Evolutionary conservation across 1,284 basidiomycete species (phyloP), one percentile per base, ranked within the genome.

Genomic region (Filobasidium uniguttulatum): DNA sequence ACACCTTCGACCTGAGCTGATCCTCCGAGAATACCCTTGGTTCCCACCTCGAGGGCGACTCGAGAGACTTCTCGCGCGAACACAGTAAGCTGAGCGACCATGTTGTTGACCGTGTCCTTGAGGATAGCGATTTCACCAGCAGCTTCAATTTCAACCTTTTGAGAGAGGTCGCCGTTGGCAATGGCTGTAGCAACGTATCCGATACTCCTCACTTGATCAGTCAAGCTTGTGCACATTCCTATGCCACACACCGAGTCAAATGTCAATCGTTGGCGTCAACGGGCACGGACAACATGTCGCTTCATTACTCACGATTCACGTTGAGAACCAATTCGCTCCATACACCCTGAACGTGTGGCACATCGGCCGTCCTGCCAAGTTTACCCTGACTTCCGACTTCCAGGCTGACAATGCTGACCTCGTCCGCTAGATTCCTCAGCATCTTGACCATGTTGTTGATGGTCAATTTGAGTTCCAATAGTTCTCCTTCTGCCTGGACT

Each of bases 361-460:
- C 90, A 57, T 85, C 77, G 5, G 89, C 90, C 33, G 48, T 48
- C 29, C 53, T 44, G 15, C 90, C 90, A 56, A 94, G 73, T 69
- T 89, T 89, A 48, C 89, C 90, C 73, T 81, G 77, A 41, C 78
- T 84, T 59, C 89, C 89, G 67, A 94, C 90, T 74, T 94, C 88
- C 46, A 90, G 73, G 3, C 91, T 93, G 37, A 98, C 94, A 52
- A 93, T 77, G 22, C 90, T 94, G 52, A 98, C 93, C 72, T 98
- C 94, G 23, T 87, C 87, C 33, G 94, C 91, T 53, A 98, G 72
- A 52, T 85, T 79, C 49, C 91, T 78, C 31, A 97, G 75, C 62
- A 85, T 75, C 56, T 90, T 82, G 37, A 93, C 89, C 94, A 96
- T 97, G 68, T 85, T 85, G 65, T 98, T 98, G 67, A 99, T 90